A percentile compares a stretch with the other conserved stretches of the same genome.
phyloP scores from a whole-genome alignment of 2,329 filamentous ascomycete species.

The Fusarium newnesense region DNA sequence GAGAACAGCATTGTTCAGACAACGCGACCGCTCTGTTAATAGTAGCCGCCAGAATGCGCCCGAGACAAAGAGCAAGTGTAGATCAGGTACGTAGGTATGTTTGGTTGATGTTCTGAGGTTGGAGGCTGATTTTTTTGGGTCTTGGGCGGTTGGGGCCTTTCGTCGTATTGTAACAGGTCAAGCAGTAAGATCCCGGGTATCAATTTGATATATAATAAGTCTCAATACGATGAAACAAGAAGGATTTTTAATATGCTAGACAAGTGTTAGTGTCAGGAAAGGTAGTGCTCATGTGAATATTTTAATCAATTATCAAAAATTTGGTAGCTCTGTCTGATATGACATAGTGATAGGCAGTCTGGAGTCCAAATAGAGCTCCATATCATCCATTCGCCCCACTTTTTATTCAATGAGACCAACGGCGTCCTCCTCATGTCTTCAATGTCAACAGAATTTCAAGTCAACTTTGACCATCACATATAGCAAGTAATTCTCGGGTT shows the following conservation, averaged over 20 bases:
- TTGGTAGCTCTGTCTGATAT: neutral
- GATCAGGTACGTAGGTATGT: neutral
- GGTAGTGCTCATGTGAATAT: neutral
- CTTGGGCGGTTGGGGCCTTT: conserved; percentile 8
- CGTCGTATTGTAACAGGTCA: conserved; percentile 35
- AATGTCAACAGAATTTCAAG: neutral
- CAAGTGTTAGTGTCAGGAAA: neutral
- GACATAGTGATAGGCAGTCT: neutral
- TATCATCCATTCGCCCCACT: neutral
- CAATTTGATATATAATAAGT: neutral
- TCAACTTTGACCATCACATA: too few relatives aligned
- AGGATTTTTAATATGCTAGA: neutral
- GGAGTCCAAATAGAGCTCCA: neutral
- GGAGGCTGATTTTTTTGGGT: conserved; percentile 30
- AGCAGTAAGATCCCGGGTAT: neutral
- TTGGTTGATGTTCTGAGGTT: conserved; percentile 22
- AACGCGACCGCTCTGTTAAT: conserved; percentile 5
- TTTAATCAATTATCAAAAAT: neutral
- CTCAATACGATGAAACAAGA: neutral
- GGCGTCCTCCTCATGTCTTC: neutral
- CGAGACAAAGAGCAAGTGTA: neutral
- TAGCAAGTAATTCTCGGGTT: neutral
- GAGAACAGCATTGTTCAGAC: conserved; percentile 66
- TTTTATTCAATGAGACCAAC: neutral
- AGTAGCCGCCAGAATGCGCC: neutral